Evolutionary conservation across 2,329 filamentous ascomycete genomes (phyloP).

Genomic region (Fusarium burgessii): DNA sequence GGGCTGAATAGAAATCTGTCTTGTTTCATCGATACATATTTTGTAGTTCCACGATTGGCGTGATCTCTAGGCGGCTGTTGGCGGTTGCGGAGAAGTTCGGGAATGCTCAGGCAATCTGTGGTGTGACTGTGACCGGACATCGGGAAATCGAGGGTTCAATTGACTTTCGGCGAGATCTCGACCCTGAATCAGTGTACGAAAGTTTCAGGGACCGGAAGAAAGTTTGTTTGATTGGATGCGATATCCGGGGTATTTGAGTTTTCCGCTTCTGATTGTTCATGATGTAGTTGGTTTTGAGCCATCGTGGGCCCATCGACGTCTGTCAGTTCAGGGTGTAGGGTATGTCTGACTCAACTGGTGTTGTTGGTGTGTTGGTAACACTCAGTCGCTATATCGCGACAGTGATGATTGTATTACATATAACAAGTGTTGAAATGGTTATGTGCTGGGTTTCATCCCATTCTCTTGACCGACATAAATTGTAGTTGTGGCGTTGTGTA

Average conservation of each 20-base stretch:
- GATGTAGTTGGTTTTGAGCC: neutral
- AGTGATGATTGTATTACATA: neutral
- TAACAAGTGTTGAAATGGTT: neutral
- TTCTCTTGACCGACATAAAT: neutral
- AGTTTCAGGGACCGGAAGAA: neutral
- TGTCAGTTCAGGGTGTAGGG: conserved; percentile 23
- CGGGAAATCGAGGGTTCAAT: conserved; percentile 28
- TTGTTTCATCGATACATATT: neutral
- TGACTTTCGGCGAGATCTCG: neutral
- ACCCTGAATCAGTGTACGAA: neutral
- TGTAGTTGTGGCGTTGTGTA: neutral
- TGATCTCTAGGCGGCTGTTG: neutral
- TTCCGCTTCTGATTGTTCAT: neutral
- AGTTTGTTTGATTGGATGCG: neutral
- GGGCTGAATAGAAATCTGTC: neutral
- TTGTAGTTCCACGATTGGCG: neutral
- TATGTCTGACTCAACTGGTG: neutral
- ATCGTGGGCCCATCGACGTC: neutral
- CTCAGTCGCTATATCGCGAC: neutral
- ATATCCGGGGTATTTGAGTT: neutral
- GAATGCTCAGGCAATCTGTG: conserved; percentile 31
- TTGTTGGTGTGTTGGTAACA: neutral
- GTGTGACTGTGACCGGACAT: conserved; percentile 31
- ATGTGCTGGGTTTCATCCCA: too few relatives aligned
- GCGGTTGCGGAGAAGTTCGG: conserved; percentile 31